Base-by-base conservation (phyloP, 352 stramenopile species). In the Globisporangium spinosum region DNA sequence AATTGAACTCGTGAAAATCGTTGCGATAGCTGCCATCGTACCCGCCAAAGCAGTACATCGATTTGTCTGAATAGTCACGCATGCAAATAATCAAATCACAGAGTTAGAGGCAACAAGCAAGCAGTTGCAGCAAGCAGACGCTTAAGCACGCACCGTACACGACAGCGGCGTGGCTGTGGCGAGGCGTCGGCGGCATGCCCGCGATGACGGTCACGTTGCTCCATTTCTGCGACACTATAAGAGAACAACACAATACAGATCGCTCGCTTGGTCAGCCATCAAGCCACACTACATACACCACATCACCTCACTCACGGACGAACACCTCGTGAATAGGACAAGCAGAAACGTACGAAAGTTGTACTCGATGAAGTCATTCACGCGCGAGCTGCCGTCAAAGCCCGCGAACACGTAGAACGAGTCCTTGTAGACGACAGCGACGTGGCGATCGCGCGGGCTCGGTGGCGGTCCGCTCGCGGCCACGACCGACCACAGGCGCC, bases 1-100 rank as follows among this genome's bases (percentile, higher is more conserved):
- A 95, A 70, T 98, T 95, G 74, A 98, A 99, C 77, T 98, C 91
- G 69, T 99, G 94, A 69, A 99, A 98, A 75, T 99, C 97, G 62
- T 93, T 98, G 67, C 94, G 85, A 70, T 97, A 97, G 70, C 85
- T 95, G 20, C 95, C 95, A 69, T 98, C 97, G 70, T 99, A 99
- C 54, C 97, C 94, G 38, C 94, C 93, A 75, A 98, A 98, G 57
- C 95, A 90, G 43, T 82, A 96, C 80, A 95, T 89, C 5, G 84
- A 94, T 43, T 89, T 89, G 62, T 91, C 87, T 93, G 49, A 12
- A 51, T 3, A n/a, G 4, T 8, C 40, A 47, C 15, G 20, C n/a
- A n/a, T 13, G 4, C 13, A 47, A 20, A 20, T 3, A 23, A 60
- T 25, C 13, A 47, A 3, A 53, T 51, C 17, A 53, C 15, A 8